Evolutionary conservation across 2,329 filamentous ascomycete genomes (phyloP), one percentile per base, ranked within the genome.

Genomic region (Neonectria sp.): DNA sequence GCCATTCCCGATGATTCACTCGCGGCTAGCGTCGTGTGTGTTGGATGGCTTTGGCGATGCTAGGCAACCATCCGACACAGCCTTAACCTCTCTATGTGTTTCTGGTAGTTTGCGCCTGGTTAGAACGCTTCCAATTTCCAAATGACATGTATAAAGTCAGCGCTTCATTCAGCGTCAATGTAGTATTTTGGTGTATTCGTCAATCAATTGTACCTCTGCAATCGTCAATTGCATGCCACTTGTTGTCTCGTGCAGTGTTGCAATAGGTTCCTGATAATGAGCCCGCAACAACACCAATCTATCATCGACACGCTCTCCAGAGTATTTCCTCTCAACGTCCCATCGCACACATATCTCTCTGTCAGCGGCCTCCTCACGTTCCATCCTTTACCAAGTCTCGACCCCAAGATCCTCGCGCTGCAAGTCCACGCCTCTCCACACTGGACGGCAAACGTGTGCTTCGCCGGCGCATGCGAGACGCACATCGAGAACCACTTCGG

Each of bases 51-150:
- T 40, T 51, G 27, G 33, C 31, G 58, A 45, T 52, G 13, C 58
- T 60, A 60, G 58, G 58, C 58, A 60, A 43, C 46, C 58, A 24
- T 24, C 24, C 9, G 52, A 35, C 21, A 52, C n/a, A 60, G 48
- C 58, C 48, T 60, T 21, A 45, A 33, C n/a, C 25, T n/a, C 25
- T 33, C 21, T 27, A 35, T 33, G 21, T 15, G 27, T 31, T 17
- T 40, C 11, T 4, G 48, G 46, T 27, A n/a, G 48, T 40, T 13
- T 33, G 35, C 27, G 17, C 25, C 12, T 21, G 11, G 2, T 53
- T 17, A 17, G 17, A 60, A 35, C 33, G 24, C 57, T 45, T 53
- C n/a, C 33, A 33, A 15, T 9, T 8, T 35, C 15, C 8, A 24
- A 33, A 15, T 25, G 29, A 17, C 25, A 17, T 43, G 40, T 45